Percentiles rank a stretch among this genome's conserved stretches.
Evolutionary conservation across 805 yeast genomes (phyloP).

Genomic region (Deakozyma indianensis): DNA sequence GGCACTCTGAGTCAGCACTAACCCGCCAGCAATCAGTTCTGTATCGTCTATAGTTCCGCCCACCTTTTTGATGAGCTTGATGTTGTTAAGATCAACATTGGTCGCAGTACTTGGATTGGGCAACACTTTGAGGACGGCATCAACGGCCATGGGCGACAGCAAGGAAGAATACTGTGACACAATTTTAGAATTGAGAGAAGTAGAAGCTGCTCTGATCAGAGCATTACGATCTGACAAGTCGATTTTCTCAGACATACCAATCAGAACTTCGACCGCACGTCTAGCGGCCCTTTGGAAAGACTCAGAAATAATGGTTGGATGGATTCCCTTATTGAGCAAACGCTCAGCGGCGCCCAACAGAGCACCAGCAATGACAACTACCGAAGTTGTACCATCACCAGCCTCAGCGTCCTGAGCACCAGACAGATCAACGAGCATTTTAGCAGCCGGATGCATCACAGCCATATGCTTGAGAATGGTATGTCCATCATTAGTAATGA

Average conservation of each 20-base stretch:
- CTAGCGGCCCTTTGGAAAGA: constrained; percentile 80
- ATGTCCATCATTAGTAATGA: constrained; percentile 96
- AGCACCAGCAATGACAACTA: constrained; percentile 91
- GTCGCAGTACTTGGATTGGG: constrained; percentile 39
- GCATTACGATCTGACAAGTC: constrained; percentile 71
- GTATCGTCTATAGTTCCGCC: constrained; percentile 99
- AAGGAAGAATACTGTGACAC: constrained; percentile 82
- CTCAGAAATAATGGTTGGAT: constrained; percentile 91
- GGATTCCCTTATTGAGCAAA: constrained; percentile 73
- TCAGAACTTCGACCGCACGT: constrained; percentile 65
- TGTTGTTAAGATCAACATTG: constrained; percentile 75
- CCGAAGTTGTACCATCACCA: constrained; percentile 99
- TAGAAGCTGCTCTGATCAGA: constrained; percentile 80
- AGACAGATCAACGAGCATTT: constrained; percentile 92
- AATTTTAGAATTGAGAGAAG: constrained; percentile 88
- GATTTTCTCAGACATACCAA: constrained; percentile 74
- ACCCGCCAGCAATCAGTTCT: constrained; percentile 71
- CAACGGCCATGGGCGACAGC: constrained; percentile 88
- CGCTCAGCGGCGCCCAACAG: constrained; percentile 89
- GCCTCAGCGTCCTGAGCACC: constrained; percentile 98
- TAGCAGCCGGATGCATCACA: constrained; percentile 95
- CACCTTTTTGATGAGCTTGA: constrained; percentile 79
- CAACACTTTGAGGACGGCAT: constrained; percentile 71
- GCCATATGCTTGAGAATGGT: constrained; percentile 97
- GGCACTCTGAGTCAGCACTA: constrained; percentile 82